Evolutionary conservation across 306 rosid genomes (phyloP).

Genomic region (Gleditsia sinensis): DNA sequence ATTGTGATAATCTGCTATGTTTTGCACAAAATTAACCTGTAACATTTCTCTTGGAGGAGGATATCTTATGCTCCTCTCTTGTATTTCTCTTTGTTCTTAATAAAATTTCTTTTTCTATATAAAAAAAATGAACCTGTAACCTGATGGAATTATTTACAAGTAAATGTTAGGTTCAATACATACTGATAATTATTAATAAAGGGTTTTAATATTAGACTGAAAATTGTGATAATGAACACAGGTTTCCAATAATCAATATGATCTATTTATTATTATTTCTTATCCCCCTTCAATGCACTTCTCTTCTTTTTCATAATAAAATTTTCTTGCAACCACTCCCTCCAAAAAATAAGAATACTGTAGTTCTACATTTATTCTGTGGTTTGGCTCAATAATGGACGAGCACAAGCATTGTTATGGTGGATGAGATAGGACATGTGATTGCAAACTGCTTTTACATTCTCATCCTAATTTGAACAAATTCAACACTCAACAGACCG

Average conservation of each 20-base stretch:
- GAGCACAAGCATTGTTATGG: background rate
- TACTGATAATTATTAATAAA: too few relatives aligned
- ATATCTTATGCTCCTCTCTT: too few relatives aligned
- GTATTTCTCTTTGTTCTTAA: too few relatives aligned
- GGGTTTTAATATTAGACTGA: background rate
- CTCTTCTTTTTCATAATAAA: background rate
- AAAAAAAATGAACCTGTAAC: background rate
- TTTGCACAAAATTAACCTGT: too few relatives aligned
- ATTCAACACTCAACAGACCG: background rate
- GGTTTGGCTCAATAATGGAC: slow-evolving; percentile 1
- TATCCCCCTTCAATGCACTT: background rate
- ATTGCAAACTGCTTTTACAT: background rate
- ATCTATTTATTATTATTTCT: background rate
- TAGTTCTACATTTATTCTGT: background rate
- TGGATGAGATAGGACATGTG: background rate
- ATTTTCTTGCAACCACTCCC: background rate
- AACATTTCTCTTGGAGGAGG: too few relatives aligned
- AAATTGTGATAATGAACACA: background rate
- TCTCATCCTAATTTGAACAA: background rate
- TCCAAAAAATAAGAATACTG: background rate
- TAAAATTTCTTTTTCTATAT: too few relatives aligned
- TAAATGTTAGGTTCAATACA: background rate
- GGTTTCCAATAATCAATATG: background rate
- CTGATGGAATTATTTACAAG: background rate
- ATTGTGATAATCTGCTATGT: background rate